Evolutionary conservation across 2,329 filamentous ascomycete genomes (phyloP), one percentile per base, ranked within the genome.

Genomic region (Arthrobotrys megalospora): DNA sequence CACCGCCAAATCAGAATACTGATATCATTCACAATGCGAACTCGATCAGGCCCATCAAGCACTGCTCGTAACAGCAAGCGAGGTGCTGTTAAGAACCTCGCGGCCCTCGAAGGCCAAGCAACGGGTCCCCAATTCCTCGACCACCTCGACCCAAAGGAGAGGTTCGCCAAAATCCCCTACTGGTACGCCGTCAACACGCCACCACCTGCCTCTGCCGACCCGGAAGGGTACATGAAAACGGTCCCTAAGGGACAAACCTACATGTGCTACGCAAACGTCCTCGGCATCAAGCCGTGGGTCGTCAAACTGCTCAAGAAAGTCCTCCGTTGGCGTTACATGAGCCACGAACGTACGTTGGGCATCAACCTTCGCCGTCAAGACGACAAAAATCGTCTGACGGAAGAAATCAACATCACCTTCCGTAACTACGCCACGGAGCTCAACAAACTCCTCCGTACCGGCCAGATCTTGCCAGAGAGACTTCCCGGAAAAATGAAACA

Each of bases 361-460:
- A 67, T 71, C 41, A 63, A 77, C 21, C 60, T 71, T n/a, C 19
- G 16, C 12, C 8, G 28, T 11, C 14, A 50, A 19, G 66, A 71
- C 0, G 58, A 43, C 14, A 36, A n/a, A 14, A 24, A 71, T 7
- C 24, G 58, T n/a, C 43, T 77, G 1, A 32, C 50, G 1, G 73
- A 77, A 32, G 66, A 77, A 47, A 47, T 77, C 41, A 77, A 77
- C 19, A 77, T 77, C 14, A 48, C 53, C 3, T 36, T 77, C 12
- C 48, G 73, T 34, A 62, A 62, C 19, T 67, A 71, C 14, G 73
- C 66, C 2, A 66, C 73, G 1, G 7, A 1, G 2, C 19, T 77
- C 50, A 47, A 53, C 3, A 14, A 62, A 1, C 32, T 12, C 11
- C 24, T 77, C 7, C 41, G 36, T 6, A 12, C 14, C 0, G 66